Base-by-base conservation (phyloP, 345 rosid species). In the Clarkia xantiana region DNA sequence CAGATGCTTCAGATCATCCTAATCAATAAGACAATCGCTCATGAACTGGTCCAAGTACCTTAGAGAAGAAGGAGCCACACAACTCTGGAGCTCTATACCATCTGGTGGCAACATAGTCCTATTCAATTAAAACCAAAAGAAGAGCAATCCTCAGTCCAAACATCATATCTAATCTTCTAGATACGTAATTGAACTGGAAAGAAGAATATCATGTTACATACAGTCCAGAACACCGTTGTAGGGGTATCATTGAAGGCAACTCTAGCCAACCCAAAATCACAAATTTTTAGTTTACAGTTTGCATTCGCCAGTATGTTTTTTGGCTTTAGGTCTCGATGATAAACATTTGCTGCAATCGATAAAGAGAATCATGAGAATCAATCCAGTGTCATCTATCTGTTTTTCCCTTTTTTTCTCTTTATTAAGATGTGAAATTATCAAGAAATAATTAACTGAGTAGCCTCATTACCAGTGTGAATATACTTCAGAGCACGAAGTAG, bases 1-100 rank as follows among this genome's bases (percentile, higher is more conserved):
- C 2, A 29, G 8, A 29, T 29, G 36, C 36, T 2, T 29, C 36
- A 29, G 36, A 29, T 29, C 36, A 2, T 29, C 5, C 8, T 29
- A 5, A 29, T 29, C 36, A 29, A 29, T 5, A 7, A 29, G 36
- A 29, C 5, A 29, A 29, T 10, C 36, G 8, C 8, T 45, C 23
- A 44, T 20, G 11, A 12, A 39, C 49, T 10, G 17, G 9, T 14
- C 18, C 55, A 40, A 59, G 7, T 60, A 90, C 97, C 90, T 86
- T 90, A 1, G 97, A 90, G 72, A 76, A 90, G 71, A 90, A 90
- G 10, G 97, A 90, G 56, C 97, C 97, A 68, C 97, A 90, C 10
- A 90, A 82, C 77, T 90, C 97, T 17, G 95, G 97, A 59, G 97
- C 95, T 74, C 97, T 79, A 59, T 89, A 89, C 97, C 97, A 85